Evolutionary conservation across 805 yeast species (phyloP), one percentile per base, ranked within the genome.

Genomic region (Saturnispora quitensis): DNA sequence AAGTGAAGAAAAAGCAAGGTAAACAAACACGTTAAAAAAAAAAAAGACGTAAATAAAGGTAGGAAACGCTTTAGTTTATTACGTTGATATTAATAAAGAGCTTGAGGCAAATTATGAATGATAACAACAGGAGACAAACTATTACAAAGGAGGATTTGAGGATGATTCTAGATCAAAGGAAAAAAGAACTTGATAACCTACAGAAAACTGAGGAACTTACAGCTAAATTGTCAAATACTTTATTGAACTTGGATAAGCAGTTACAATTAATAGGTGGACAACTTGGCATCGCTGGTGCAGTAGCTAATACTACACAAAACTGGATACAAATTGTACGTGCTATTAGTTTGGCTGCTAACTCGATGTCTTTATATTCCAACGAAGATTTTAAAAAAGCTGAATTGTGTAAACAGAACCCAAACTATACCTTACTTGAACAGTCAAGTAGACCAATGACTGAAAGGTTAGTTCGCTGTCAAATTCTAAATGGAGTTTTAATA

Each of bases 271-370:
- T 81, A 65, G 52, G 52, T 5, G 48, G 48, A 5, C 66, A 73
- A 47, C 74, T 75, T 40, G 89, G 89, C 0, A 73, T 88, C 1
- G 80, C 73, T 45, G 76, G 83, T 38, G 82, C 38, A 36, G 40
- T 81, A 6, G 77, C 79, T 2, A 65, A 73, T 5, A 77, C 84
- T 1, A 71, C 85, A 58, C 71, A 78, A 3, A 82, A 81, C 57
- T 84, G 90, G 90, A 74, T 76, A 51, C 78, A 76, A 52, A 81
- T 84, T 18, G 68, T 80, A 18, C 71, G 78, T 53, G 75, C 86
- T 3, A 76, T 83, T 0, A 75, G 84, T 10, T 65, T 84, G 57
- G 89, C 89, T 33, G 71, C 79, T 25, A 59, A 74, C 59, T 74
- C 81, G n/a, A 60, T 78, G 53, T 56, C 72, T 53, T 73, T 71